Evolutionary conservation across 179 eudicot genomes (phyloP).

Genomic region (Gypsophila paniculata): DNA sequence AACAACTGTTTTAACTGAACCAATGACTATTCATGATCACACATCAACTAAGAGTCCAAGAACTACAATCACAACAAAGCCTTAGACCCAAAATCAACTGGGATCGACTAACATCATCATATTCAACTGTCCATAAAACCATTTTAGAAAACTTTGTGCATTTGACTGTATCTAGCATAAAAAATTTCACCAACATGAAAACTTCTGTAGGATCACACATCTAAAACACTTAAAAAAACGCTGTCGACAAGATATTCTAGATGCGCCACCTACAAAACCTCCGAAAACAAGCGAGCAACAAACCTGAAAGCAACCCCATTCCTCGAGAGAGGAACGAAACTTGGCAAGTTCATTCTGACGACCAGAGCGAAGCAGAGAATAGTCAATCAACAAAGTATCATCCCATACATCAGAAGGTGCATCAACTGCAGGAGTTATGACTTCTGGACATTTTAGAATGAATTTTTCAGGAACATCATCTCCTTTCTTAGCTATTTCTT

Average conservation of each 20-base stretch:
- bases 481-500: conserved; percentile 23
- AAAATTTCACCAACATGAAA: too few relatives aligned
- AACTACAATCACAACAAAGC: too few relatives aligned
- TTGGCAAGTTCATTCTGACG: conserved; percentile 24
- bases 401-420: conserved; percentile 25
- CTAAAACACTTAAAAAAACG: not conserved
- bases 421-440: conserved; percentile 23
- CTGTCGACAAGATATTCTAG: not conserved
- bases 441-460: conserved; percentile 24
- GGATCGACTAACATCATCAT: too few relatives aligned
- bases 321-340: conserved; percentile 29
- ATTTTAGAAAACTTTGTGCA: too few relatives aligned
- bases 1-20: too few relatives aligned
- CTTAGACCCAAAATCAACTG: too few relatives aligned
- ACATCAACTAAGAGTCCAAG: not conserved
- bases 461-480: conserved; percentile 30
- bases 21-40: too few relatives aligned
- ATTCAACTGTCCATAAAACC: too few relatives aligned
- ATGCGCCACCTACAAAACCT: not conserved
- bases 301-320: conserved; percentile 41
- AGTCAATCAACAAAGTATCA: conserved; percentile 31
- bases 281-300: not conserved
- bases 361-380: conserved; percentile 23
- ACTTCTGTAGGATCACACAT: too few relatives aligned
- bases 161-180: too few relatives aligned